Percentiles rank a stretch among this genome's conserved stretches.
These are phyloP conservation scores for Rhizophagus prolifer DNA, from an alignment of 192 early-diverging fungal genomes.

Conservation along the genomic window DNA sequence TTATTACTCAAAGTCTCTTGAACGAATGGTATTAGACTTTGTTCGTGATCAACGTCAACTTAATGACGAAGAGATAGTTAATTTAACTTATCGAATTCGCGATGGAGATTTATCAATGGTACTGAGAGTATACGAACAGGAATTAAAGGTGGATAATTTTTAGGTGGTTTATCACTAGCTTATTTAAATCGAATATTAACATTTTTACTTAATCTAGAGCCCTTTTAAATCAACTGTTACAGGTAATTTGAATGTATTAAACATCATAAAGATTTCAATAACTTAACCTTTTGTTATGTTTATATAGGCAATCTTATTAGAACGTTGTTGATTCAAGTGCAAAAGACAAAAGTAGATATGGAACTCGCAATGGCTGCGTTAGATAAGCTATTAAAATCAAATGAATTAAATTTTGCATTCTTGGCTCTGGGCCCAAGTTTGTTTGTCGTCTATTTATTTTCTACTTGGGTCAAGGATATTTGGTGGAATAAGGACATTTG, in stretches of 20 bases:
- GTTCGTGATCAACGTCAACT: slow-evolving; percentile 50
- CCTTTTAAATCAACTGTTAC: slow-evolving; percentile 47
- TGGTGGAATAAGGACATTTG: slow-evolving; percentile 44
- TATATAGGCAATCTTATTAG: slow-evolving; percentile 63
- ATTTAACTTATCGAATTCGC: slow-evolving; percentile 56
- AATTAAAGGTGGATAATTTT: slow-evolving; percentile 56
- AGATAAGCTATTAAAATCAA: slow-evolving; percentile 89
- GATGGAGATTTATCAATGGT: slow-evolving; percentile 82
- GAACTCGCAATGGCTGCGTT: slow-evolving; percentile 88
- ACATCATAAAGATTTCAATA: neutral
- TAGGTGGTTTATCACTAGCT: neutral
- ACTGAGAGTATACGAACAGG: slow-evolving; percentile 74
- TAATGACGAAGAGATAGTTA: slow-evolving; percentile 50
- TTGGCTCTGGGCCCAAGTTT: slow-evolving; percentile 77
- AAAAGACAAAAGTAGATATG: slow-evolving; percentile 94
- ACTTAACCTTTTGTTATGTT: neutral
- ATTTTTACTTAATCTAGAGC: slow-evolving; percentile 28
- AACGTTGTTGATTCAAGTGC: slow-evolving; percentile 77
- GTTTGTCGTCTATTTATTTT: slow-evolving; percentile 53
- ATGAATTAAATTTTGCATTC: slow-evolving; percentile 95
- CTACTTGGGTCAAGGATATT: slow-evolving; percentile 35
- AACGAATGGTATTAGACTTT: slow-evolving; percentile 88
- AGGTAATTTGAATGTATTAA: slow-evolving; percentile 26
- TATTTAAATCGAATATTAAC: neutral
- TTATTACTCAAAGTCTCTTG: slow-evolving; percentile 60